These are phyloP conservation scores for Coemansia umbellata DNA, from an alignment of 192 early-diverging fungal genomes.

Conservation along the genomic window DNA sequence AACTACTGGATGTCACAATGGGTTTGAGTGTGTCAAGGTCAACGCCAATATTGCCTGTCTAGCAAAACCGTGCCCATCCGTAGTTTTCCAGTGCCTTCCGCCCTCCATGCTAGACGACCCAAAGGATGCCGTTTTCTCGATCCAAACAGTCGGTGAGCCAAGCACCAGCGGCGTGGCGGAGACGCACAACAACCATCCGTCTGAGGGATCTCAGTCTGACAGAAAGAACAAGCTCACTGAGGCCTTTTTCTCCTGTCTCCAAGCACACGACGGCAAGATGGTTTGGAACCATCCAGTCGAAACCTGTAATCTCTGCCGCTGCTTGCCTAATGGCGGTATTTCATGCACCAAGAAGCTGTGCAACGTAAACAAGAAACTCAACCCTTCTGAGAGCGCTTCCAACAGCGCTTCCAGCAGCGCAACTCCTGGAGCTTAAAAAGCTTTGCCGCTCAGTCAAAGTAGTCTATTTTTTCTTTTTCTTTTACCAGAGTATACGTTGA, in stretches of 20 bases:
- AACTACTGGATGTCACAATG: constrained; percentile 21
- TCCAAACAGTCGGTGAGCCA: constrained; percentile 6
- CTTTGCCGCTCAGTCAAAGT: no score
- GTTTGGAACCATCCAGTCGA: constrained; percentile 27
- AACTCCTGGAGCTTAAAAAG: no score
- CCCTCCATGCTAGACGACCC: constrained; percentile 15
- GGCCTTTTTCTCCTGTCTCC: constrained; percentile 27
- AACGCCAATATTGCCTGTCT: constrained; percentile 26
- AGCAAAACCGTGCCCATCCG: constrained; percentile 26
- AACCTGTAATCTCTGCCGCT: constrained; percentile 37
- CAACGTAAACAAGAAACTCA: background rate
- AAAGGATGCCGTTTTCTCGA: constrained; percentile 9
- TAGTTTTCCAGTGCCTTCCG: constrained; percentile 32
- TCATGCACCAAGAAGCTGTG: constrained; percentile 46
- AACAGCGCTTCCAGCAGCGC: no score
- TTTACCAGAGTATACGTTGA: no score
- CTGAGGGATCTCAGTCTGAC: background rate
- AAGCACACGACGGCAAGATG: constrained; percentile 22
- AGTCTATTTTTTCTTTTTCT: no score
- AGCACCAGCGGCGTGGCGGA: background rate
- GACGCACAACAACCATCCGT: background rate
- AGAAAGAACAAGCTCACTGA: constrained; percentile 16
- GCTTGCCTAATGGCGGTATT: constrained; percentile 19
- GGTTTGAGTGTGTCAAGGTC: constrained; percentile 23
- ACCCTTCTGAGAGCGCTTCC: no score